phyloP scores from a whole-genome alignment of 805 yeast genomes.

The Myxozyma monticola region DNA sequence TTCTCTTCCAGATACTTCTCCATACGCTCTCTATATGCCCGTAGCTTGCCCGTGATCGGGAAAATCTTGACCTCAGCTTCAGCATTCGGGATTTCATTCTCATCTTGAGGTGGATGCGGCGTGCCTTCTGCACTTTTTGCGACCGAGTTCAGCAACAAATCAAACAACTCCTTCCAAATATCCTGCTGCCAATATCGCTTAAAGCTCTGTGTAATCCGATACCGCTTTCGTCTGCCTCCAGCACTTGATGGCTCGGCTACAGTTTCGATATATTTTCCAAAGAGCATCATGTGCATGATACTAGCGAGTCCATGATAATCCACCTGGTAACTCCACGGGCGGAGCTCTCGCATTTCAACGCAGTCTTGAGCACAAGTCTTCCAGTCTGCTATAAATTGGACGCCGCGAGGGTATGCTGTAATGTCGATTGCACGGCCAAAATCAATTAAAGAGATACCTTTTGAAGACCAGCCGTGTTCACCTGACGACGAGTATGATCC shows the following conservation, averaged over 20 bases:
- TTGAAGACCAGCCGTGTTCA: constrained; percentile 48
- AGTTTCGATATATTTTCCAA: constrained; percentile 62
- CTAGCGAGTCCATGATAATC: constrained; percentile 84
- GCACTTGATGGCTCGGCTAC: constrained; percentile 32
- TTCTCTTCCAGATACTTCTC: constrained; percentile 46
- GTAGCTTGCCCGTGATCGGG: constrained; percentile 47
- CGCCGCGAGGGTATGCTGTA: constrained; percentile 48
- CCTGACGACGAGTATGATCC: constrained; percentile 41
- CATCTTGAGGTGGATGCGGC: constrained; percentile 1
- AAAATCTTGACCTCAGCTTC: constrained; percentile 29
- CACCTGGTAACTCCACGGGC: constrained; percentile 74
- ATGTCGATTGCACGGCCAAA: constrained; percentile 81
- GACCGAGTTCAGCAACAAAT: constrained; percentile 61
- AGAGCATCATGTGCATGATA: constrained; percentile 68
- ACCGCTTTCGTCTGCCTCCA: constrained; percentile 25
- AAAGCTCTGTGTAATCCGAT: constrained; percentile 48
- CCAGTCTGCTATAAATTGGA: constrained; percentile 61
- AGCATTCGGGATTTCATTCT: constrained; percentile 18
- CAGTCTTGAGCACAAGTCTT: constrained; percentile 68
- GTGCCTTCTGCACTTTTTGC: constrained; percentile 12
- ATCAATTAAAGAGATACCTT: constrained; percentile 68
- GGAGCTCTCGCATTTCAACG: constrained; percentile 58
- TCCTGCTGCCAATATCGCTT: constrained; percentile 76
- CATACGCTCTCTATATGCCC: constrained; percentile 41
- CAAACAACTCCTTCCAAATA: constrained; percentile 69